Evolutionary conservation across 192 early-diverging fungal species (phyloP).

Genomic region (Gaertneriomyces sp.): DNA sequence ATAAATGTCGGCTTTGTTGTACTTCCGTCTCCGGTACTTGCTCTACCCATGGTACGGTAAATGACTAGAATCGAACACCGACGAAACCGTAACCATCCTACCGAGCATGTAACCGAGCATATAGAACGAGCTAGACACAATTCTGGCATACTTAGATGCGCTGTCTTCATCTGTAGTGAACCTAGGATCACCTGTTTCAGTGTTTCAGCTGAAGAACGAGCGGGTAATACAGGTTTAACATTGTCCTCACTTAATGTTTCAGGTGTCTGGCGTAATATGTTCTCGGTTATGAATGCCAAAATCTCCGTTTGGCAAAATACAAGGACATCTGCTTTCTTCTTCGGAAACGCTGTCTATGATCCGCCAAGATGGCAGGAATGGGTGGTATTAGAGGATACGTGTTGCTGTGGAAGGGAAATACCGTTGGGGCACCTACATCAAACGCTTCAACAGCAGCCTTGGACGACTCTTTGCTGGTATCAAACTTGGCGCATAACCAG

Average conservation of each 20-base stretch:
- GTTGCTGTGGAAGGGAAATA: neutral
- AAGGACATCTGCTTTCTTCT: conserved; percentile 72
- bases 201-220: neutral
- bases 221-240: neutral
- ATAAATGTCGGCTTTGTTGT: conserved; percentile 3
- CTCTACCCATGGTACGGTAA: neutral
- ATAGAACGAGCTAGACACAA: conserved; percentile 60
- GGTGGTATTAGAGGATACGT: neutral
- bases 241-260: conserved; percentile 68
- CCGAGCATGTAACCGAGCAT: conserved; percentile 51
- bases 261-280: conserved; percentile 69
- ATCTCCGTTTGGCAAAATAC: conserved; percentile 75
- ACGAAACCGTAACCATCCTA: conserved; percentile 5
- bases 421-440: conserved; percentile 42
- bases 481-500: conserved; percentile 82
- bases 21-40: neutral
- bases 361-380: conserved; percentile 1
- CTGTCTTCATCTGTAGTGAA: conserved; percentile 74
- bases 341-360: conserved; percentile 72
- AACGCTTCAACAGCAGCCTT: conserved; percentile 59
- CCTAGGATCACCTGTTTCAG: conserved; percentile 59
- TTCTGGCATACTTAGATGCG: conserved; percentile 63
- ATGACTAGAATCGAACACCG: too few species aligned
- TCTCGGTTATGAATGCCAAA: conserved; percentile 63
- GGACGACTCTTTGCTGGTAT: conserved; percentile 75